Evolutionary conservation across 2,329 filamentous ascomycete genomes (phyloP).

Genomic region (Colletotrichum sp.): DNA sequence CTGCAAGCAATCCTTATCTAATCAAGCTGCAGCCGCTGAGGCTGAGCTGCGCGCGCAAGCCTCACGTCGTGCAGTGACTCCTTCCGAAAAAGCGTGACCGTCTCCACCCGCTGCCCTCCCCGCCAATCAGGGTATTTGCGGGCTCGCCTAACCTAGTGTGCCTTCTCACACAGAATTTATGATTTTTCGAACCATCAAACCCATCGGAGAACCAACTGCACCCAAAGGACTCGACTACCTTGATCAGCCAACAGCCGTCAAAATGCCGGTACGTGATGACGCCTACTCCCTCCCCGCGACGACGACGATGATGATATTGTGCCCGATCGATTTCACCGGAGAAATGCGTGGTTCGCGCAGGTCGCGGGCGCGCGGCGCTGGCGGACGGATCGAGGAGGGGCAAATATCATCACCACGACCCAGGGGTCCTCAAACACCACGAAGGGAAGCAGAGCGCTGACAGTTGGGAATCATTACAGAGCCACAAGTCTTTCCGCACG

Average conservation of each 20-base stretch:
- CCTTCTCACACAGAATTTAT: conserved; percentile 17
- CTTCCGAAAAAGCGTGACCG: conserved; percentile 17
- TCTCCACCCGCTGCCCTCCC: conserved; percentile 12
- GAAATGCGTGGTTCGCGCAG: not conserved
- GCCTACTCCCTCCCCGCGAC: not conserved
- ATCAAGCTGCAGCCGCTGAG: not conserved
- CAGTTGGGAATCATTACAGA: conserved; percentile 61
- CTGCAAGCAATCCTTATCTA: not conserved
- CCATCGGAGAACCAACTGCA: conserved; percentile 20
- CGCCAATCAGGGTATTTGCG: conserved; percentile 20
- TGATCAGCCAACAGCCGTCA: conserved; percentile 40
- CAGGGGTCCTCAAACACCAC: not conserved
- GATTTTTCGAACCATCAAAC: conserved; percentile 1
- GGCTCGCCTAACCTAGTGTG: conserved; percentile 18
- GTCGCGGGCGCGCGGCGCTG: not conserved
- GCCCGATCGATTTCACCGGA: not conserved
- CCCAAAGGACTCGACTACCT: conserved; percentile 37
- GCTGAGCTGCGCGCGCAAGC: not conserved
- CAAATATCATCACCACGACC: conserved; percentile 11
- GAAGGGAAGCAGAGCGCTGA: conserved; percentile 4
- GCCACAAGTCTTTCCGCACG: conserved; percentile 99
- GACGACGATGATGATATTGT: conserved; percentile 6
- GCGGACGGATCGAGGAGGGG: not conserved
- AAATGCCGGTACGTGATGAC: conserved; percentile 43
- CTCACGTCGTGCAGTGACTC: not conserved